phyloP scores from a whole-genome alignment of 1,284 basidiomycete species.

The Pseudozyma sp. region DNA sequence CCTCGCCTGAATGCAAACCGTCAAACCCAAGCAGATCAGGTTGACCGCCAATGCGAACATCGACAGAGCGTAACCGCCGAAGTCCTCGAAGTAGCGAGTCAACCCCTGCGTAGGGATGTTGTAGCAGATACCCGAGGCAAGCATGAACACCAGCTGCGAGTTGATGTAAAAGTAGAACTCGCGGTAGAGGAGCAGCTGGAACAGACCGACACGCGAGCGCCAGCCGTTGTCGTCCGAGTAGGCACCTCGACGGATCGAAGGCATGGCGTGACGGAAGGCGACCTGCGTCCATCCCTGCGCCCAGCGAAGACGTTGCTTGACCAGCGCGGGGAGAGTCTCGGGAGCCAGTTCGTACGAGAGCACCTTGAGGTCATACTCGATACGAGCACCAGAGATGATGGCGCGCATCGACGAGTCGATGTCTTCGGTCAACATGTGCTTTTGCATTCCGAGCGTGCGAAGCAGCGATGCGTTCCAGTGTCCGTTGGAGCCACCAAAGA shows the following conservation, averaged over 20 bases:
- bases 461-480: constrained; percentile 64
- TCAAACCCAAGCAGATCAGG: constrained; percentile 46
- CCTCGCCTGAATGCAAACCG: constrained; percentile 51
- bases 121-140: constrained; percentile 50
- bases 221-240: constrained; percentile 51
- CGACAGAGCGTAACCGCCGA: constrained; percentile 47
- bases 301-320: constrained; percentile 63
- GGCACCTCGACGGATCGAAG: constrained; percentile 53
- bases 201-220: constrained; percentile 52
- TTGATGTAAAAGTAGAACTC: constrained; percentile 62
- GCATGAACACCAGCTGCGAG: constrained; percentile 51
- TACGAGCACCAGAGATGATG: constrained; percentile 59
- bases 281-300: constrained; percentile 65
- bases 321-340: constrained; percentile 52
- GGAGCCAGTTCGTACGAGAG: constrained; percentile 60
- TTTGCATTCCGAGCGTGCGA: constrained; percentile 54
- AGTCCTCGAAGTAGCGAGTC: constrained; percentile 46
- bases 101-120: constrained; percentile 46
- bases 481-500: constrained; percentile 64
- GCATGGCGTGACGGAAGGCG: constrained; percentile 53
- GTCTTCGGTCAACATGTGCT: constrained; percentile 63
- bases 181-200: constrained; percentile 57
- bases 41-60: constrained; percentile 54
- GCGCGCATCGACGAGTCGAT: constrained; percentile 62
- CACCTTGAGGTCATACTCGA: constrained; percentile 61